Percentiles rank a stretch among this genome's conserved stretches.
These are phyloP conservation scores for Phyllachora maydis DNA, from an alignment of 2,329 filamentous ascomycete species.

Conservation along the genomic window DNA sequence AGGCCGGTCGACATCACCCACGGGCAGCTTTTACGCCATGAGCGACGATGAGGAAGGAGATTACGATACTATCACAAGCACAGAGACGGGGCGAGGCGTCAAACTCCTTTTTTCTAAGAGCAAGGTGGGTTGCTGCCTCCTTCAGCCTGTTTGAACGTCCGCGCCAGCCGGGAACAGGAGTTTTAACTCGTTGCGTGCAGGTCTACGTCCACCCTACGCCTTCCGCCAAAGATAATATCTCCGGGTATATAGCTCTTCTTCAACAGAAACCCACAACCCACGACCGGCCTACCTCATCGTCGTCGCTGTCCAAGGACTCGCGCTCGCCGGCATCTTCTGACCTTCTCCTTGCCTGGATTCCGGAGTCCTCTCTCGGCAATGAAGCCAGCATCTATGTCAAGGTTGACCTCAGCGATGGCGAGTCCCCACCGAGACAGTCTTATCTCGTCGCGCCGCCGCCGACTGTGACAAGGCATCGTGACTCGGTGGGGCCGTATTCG, in stretches of 20 bases:
- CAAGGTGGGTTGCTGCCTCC: conserved; percentile 40
- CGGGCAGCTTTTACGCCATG: conserved; percentile 82
- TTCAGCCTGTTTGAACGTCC: conserved; percentile 1
- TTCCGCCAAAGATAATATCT: conserved; percentile 85
- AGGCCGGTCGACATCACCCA: conserved; percentile 40
- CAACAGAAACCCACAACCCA: conserved; percentile 52
- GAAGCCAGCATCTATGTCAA: conserved; percentile 83
- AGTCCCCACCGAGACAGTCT: conserved; percentile 64
- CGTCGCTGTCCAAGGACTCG: conserved; percentile 18
- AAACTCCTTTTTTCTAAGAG: conserved; percentile 92
- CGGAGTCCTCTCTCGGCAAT: conserved; percentile 73
- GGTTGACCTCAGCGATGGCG: conserved; percentile 69
- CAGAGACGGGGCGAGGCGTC: conserved; percentile 58
- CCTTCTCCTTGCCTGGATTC: conserved; percentile 80
- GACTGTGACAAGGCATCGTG: conserved; percentile 56
- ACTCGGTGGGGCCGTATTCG: conserved; percentile 58
- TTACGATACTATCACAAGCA: conserved; percentile 82
- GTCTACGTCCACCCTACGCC: conserved; percentile 93
- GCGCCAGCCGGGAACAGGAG: background rate
- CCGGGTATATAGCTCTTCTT: conserved; percentile 79
- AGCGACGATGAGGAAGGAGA: conserved; percentile 92
- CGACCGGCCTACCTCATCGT: conserved; percentile 19
- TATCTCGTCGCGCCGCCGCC: conserved; percentile 86
- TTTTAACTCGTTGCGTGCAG: conserved; percentile 18
- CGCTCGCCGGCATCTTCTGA: conserved; percentile 37